Evolutionary conservation across 2,329 filamentous ascomycete genomes (phyloP).

Genomic region (Cordyceps pruinosa): DNA sequence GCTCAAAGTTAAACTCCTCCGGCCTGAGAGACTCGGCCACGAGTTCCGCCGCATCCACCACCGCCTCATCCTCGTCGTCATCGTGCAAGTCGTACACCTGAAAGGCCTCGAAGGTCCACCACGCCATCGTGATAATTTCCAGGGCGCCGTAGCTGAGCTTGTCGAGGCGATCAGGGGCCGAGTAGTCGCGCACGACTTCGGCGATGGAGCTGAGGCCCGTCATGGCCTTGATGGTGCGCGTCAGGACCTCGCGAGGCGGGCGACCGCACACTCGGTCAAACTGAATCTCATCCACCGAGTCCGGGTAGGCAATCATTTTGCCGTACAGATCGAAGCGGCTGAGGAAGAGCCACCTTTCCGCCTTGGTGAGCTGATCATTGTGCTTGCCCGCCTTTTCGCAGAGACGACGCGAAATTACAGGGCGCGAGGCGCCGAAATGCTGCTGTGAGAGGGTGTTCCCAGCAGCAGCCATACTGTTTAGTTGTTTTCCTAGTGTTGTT

Average conservation of each 20-base stretch:
- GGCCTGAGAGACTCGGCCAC: neutral
- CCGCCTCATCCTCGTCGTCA: neutral
- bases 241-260: conserved; percentile 11
- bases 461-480: neutral
- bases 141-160: conserved; percentile 2
- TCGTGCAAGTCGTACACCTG: neutral
- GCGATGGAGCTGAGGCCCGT: conserved; percentile 1
- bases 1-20: neutral
- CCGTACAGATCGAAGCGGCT: conserved; percentile 16
- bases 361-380: conserved; percentile 15
- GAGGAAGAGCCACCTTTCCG: conserved; percentile 14
- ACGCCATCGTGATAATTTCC: neutral
- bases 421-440: neutral
- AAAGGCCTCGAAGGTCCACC: conserved; percentile 8
- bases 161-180: conserved; percentile 4
- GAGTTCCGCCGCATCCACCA: neutral
- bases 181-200: conserved; percentile 1
- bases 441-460: neutral
- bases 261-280: conserved; percentile 13
- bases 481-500: neutral
- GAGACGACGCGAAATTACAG: conserved; percentile 5
- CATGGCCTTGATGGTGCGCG: conserved; percentile 4
- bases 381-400: conserved; percentile 15
- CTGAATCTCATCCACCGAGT: conserved; percentile 12
- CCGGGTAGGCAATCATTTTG: conserved; percentile 13